Percentiles rank a stretch among this genome's conserved stretches.
These are phyloP conservation scores for Taphrina pruni DNA, from an alignment of 1,139 yeast genomes.

Conservation along the genomic window DNA sequence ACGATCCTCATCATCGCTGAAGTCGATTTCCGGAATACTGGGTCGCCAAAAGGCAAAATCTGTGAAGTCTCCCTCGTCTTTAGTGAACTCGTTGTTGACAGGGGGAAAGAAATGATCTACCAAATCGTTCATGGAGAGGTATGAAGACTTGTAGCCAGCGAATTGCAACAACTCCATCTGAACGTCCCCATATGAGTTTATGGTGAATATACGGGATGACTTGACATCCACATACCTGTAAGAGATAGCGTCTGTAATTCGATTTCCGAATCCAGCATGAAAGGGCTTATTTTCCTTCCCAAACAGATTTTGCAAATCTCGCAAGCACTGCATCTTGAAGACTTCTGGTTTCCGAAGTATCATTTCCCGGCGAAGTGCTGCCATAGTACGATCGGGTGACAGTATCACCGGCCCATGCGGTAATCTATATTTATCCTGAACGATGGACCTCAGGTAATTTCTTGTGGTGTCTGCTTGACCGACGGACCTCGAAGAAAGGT, in stretches of 20 bases:
- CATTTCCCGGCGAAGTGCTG: constrained; percentile 86
- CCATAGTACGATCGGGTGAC: constrained; percentile 96
- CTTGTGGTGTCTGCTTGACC: constrained; percentile 96
- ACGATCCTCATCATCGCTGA: constrained; percentile 55
- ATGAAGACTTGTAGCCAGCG: constrained; percentile 89
- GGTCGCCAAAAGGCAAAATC: constrained; percentile 94
- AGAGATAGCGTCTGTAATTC: constrained; percentile 95
- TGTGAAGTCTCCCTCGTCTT: constrained; percentile 67
- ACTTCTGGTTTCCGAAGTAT: constrained; percentile 95
- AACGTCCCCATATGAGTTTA: constrained; percentile 95
- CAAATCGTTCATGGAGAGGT: constrained; percentile 86
- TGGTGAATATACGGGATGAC: constrained; percentile 91
- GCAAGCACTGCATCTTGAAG: constrained; percentile 94
- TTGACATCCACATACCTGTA: constrained; percentile 95
- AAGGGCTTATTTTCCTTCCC: constrained; percentile 68
- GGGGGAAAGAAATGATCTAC: constrained; percentile 99
- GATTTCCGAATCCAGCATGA: constrained; percentile 96
- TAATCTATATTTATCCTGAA: constrained; percentile 63
- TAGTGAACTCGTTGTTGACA: constrained; percentile 46
- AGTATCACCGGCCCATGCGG: constrained; percentile 95
- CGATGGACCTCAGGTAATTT: constrained; percentile 76
- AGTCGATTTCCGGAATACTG: constrained; percentile 69
- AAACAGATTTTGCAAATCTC: constrained; percentile 75
- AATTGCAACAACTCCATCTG: constrained; percentile 94
- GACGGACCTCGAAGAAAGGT: constrained; percentile 90